phyloP scores from a whole-genome alignment of 257 asterid species.

The Verbascum thapsus region DNA sequence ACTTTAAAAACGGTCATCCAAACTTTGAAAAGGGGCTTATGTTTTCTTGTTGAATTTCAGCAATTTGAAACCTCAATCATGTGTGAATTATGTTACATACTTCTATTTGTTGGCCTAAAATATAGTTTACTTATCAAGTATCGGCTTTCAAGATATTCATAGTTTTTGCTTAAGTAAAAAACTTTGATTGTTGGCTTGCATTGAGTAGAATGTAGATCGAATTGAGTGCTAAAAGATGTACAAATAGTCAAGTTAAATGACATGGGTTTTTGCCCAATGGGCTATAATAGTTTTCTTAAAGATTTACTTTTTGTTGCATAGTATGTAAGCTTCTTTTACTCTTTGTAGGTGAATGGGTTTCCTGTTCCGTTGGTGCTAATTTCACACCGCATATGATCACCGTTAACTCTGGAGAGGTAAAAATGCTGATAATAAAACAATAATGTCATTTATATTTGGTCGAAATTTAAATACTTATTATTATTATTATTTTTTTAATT shows the following conservation, averaged over 20 bases:
- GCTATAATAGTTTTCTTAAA: too few relatives aligned
- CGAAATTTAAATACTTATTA: neutral
- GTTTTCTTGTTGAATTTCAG: neutral
- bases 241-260: too few relatives aligned
- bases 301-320: too few relatives aligned
- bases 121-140: too few relatives aligned
- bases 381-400: constrained; percentile 81
- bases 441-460: too few relatives aligned
- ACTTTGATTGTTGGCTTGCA: too few relatives aligned
- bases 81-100: too few relatives aligned
- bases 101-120: too few relatives aligned
- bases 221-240: too few relatives aligned
- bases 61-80: neutral
- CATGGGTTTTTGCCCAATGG: too few relatives aligned
- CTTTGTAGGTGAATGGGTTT: constrained; percentile 80
- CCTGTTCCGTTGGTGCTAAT: constrained; percentile 83
- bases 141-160: neutral
- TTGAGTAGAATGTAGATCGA: neutral
- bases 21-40: neutral
- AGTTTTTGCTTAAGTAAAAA: neutral
- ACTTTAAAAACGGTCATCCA: too few relatives aligned
- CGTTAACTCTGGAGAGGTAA: constrained; percentile 92
- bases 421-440: neutral
- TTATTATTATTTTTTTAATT: constrained; percentile 12
- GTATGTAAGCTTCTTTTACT: too few relatives aligned